Percentiles rank a stretch among this genome's conserved stretches.
These are phyloP conservation scores for Dissophora ornata DNA, from an alignment of 192 early-diverging fungal species.

Conservation along the genomic window DNA sequence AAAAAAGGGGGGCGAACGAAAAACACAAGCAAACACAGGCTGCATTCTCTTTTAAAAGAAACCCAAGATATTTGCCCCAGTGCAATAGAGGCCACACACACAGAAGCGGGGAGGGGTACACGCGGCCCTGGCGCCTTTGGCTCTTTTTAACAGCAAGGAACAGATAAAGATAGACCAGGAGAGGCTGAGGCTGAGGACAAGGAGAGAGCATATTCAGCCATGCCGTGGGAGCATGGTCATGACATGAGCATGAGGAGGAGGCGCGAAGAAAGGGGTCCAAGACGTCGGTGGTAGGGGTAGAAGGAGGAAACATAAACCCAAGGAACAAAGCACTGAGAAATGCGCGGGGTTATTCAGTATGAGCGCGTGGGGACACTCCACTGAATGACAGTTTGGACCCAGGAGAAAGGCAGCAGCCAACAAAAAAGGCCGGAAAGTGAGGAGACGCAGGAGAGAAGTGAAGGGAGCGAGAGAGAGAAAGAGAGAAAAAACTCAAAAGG, in stretches of 20 bases:
- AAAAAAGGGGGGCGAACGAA: conserved; percentile 1
- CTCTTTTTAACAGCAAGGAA: neutral
- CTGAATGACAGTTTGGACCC: conserved; percentile 8
- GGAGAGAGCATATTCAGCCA: neutral
- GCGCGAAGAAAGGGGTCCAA: conserved; percentile 11
- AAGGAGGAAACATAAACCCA: neutral
- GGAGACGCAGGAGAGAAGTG: conserved; percentile 9
- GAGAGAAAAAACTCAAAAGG: too few relatives aligned
- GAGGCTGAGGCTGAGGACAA: neutral
- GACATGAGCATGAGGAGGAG: conserved; percentile 11
- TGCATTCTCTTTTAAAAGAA: too few relatives aligned
- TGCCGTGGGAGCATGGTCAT: conserved; percentile 1
- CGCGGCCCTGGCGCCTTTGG: neutral
- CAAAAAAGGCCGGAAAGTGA: neutral
- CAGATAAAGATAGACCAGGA: neutral
- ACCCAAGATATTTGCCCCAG: too few relatives aligned
- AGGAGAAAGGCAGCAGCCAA: conserved; percentile 9
- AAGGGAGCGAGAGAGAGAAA: conserved; percentile 1
- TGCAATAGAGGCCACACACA: too few relatives aligned
- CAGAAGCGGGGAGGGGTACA: neutral
- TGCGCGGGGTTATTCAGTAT: conserved; percentile 12
- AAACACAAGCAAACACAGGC: neutral
- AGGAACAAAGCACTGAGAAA: too few relatives aligned
- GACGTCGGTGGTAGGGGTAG: conserved; percentile 21
- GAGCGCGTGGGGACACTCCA: conserved; percentile 36